Conservation (phyloP, 2,329 filamentous ascomycete species). For the Colletotrichum salicis region DNA sequence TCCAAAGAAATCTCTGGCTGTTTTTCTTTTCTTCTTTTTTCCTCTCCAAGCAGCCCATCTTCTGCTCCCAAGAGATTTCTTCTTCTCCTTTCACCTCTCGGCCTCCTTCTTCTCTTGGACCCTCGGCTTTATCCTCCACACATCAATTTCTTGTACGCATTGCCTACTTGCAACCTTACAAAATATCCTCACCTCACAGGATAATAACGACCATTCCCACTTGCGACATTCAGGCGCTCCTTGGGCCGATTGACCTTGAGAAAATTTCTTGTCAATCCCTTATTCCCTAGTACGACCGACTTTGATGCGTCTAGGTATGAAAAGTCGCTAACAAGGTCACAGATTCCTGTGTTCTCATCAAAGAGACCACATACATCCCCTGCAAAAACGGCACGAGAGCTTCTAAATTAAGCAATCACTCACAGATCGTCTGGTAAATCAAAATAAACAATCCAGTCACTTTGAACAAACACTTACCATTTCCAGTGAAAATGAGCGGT, state of each 20-base stretch:
- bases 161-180: background rate
- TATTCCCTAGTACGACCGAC: background rate
- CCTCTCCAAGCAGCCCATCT: background rate
- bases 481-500: slow-evolving; percentile 6
- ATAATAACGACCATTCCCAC: background rate
- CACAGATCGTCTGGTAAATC: background rate
- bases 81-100: background rate
- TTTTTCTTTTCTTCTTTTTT: background rate
- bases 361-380: background rate
- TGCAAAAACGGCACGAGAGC: background rate
- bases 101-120: background rate
- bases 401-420: background rate
- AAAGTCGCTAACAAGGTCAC: background rate
- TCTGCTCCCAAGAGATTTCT: background rate
- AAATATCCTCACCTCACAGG: background rate
- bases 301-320: background rate
- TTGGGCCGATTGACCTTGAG: background rate
- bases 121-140: background rate
- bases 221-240: background rate
- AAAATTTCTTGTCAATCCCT: background rate
- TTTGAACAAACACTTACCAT: background rate
- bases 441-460: background rate
- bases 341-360: background rate
- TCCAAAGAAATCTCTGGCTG: background rate
- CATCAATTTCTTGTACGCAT: background rate